These are phyloP conservation scores for Calonectria naviculata DNA, from an alignment of 2,329 filamentous ascomycete genomes.

Conservation along the genomic window DNA sequence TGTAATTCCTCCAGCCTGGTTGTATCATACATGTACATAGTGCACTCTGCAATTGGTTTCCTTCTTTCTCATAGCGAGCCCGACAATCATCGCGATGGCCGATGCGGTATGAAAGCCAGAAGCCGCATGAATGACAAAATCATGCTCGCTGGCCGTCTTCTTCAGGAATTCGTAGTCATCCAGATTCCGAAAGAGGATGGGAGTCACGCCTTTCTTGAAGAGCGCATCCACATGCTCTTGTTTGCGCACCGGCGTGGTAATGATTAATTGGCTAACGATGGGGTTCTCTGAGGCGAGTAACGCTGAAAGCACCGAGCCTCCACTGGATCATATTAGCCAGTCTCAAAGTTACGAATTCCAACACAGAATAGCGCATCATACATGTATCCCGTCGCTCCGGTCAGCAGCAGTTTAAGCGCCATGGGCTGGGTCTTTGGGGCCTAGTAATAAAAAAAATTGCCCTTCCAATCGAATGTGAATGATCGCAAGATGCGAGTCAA, in stretches of 20 bases:
- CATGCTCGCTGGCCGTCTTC: conserved; percentile 1
- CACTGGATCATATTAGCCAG: background rate
- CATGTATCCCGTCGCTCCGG: conserved; percentile 22
- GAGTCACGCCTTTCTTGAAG: background rate
- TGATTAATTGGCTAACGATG: background rate
- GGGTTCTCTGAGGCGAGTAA: conserved; percentile 6
- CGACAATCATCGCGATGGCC: background rate
- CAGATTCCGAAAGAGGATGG: conserved; percentile 12
- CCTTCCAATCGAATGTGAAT: background rate
- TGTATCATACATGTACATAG: conserved; percentile 15
- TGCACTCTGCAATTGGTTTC: background rate
- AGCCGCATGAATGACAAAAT: conserved; percentile 19
- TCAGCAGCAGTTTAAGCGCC: conserved; percentile 9
- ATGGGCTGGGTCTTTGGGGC: background rate
- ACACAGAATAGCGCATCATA: background rate
- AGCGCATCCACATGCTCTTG: conserved; percentile 3
- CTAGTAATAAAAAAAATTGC: no score
- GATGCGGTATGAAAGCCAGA: conserved; percentile 16
- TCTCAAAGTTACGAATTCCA: no score
- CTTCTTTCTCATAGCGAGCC: background rate
- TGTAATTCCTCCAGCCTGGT: background rate
- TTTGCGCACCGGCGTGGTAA: conserved; percentile 18
- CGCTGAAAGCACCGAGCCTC: conserved; percentile 21
- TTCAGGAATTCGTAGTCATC: conserved; percentile 10
- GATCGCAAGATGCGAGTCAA: background rate